phyloP scores from a whole-genome alignment of 495 filamentous ascomycete genomes.

The Neurospora sp. region DNA sequence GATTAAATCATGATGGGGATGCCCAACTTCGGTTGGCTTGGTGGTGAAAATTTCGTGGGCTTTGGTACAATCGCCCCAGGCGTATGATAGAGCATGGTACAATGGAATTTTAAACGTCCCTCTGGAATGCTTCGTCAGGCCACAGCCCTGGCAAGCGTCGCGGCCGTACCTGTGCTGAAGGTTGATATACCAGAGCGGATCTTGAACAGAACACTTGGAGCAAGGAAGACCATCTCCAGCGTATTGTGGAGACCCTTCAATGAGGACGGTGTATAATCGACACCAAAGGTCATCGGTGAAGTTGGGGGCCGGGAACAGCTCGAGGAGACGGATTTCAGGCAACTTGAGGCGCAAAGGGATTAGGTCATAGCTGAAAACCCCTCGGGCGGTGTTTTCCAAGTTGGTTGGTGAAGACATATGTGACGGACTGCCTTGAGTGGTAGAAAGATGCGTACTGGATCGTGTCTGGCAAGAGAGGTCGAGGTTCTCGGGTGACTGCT shows the following conservation, averaged over 20 bases:
- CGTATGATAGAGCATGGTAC: not conserved
- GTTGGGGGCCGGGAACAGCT: not conserved
- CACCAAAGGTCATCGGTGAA: not conserved
- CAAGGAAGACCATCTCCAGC: not conserved
- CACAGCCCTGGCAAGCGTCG: not conserved
- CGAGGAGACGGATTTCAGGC: not conserved
- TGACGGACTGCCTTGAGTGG: not conserved
- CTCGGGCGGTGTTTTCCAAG: not conserved
- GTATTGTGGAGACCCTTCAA: not conserved
- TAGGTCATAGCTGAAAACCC: not conserved
- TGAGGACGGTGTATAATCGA: not conserved
- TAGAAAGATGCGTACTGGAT: not conserved
- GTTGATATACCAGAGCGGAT: not conserved
- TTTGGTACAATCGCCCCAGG: not conserved
- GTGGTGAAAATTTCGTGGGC: not conserved
- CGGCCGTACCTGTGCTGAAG: not conserved
- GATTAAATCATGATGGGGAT: not conserved
- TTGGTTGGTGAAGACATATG: not conserved
- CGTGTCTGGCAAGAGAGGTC: not conserved
- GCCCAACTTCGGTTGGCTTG: not conserved
- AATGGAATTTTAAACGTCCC: not conserved
- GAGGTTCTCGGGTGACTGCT: not conserved
- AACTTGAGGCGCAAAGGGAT: not conserved
- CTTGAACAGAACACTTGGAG: not conserved
- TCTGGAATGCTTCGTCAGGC: conserved; percentile 28